Base-by-base conservation (phyloP, 352 stramenopile genomes). In the Phytopythium aichiense region DNA sequence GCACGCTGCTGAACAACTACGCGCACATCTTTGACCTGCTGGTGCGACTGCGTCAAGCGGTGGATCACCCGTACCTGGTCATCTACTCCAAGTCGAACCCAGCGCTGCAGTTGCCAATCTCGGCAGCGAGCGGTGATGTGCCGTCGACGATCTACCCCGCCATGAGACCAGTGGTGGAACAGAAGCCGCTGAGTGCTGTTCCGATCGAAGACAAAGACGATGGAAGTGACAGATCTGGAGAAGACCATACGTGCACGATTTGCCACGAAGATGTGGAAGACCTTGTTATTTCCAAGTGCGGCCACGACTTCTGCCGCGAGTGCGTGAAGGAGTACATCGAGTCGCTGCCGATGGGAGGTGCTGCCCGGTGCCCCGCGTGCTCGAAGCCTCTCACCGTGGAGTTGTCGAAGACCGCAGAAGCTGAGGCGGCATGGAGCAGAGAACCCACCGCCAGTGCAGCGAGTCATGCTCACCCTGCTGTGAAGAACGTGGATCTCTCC, bases 1-100 rank as follows among this genome's bases (percentile, higher is more conserved):
- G 97, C 16, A 99, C 97, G 56, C 71, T 99, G 23, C 75, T 99
- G n/a, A 99, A 99, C 86, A 99, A 99, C 72, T 99, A 99, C 69
- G 97, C 97, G 13, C 96, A 99, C 87, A 93, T 99, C 64, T 98
- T 99, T 77, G 97, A 97, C 64, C 85, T 99, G 20, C 78, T 99
- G 2, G 99, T 99, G 43, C 92, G 97, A 4, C 91, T 99, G 64
- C 91, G 98, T 4, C 97, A 99, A 77, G 94, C 95, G 15, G 95
- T 99, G 4, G 97, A 99, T 71, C 98, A 99, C 69, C 98, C 98
- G 13, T 99, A 99, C 72, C 80, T 99, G 15, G 98, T 95, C 15
- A 95, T 92, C 55, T 95, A 92, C 52, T 95, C 87, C 15, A 95
- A 95, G 62, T 91, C 81, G 5, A 95, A 95, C 43, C 87, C 84